Percentiles rank a stretch among this genome's conserved stretches.
Conservation (phyloP, 371 early-diverging fungal genomes). For the Phascolomyces articulosus region DNA sequence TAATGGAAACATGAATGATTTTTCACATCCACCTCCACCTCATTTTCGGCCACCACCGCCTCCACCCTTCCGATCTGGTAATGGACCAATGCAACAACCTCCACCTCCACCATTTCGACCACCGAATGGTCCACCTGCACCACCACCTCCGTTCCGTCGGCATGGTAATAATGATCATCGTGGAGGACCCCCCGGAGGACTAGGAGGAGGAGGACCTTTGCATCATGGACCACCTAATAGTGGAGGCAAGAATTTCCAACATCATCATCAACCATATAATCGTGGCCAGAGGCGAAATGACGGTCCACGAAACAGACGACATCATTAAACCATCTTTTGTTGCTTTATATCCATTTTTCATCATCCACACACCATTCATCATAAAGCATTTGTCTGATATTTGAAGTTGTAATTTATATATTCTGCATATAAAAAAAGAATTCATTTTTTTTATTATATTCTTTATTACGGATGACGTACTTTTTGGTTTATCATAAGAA, state of each 20-base stretch:
- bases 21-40: constrained; percentile 17
- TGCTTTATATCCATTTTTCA: background rate
- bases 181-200: background rate
- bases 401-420: too few relatives aligned
- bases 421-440: too few relatives aligned
- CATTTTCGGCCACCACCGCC: constrained; percentile 18
- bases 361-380: background rate
- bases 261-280: constrained; percentile 3
- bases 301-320: constrained; percentile 2
- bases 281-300: background rate
- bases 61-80: constrained; percentile 13
- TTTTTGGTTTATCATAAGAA: too few relatives aligned
- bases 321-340: background rate
- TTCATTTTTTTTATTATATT: too few relatives aligned
- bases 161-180: constrained; percentile 6
- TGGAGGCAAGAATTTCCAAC: background rate
- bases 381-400: background rate
- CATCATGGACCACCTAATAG: background rate
- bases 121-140: background rate
- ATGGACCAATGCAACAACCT: background rate
- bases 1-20: constrained; percentile 10
- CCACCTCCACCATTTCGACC: constrained; percentile 12
- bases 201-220: constrained; percentile 10
- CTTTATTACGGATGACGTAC: too few relatives aligned
- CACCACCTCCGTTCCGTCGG: constrained; percentile 8